These are phyloP conservation scores for Globisporangium heterothallicum DNA, from an alignment of 352 stramenopile species.

Conservation along the genomic window DNA sequence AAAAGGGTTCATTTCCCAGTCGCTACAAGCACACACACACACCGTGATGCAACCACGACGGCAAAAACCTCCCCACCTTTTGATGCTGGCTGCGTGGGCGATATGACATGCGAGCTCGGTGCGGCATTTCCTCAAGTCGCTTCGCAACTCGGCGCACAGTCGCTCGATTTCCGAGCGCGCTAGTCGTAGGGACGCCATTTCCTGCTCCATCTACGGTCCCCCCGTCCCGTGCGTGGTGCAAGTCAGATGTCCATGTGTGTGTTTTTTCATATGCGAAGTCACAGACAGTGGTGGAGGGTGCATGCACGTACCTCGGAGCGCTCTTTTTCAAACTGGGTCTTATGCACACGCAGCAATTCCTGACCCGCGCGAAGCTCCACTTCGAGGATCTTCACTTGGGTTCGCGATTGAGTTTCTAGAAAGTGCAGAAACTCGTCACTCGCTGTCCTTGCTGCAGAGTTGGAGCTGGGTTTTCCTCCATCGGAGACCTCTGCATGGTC, in stretches of 20 bases:
- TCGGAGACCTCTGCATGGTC: neutral
- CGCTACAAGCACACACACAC: neutral
- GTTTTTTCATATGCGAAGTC: no score
- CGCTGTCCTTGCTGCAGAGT: neutral
- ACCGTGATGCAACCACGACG: neutral
- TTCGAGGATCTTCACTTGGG: slow-evolving; percentile 50
- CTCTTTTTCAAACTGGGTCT: slow-evolving; percentile 48
- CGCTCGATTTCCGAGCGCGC: slow-evolving; percentile 34
- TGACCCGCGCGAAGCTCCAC: slow-evolving; percentile 53
- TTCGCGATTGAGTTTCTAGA: slow-evolving; percentile 31
- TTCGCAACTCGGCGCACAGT: slow-evolving; percentile 39
- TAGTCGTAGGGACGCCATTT: slow-evolving; percentile 37
- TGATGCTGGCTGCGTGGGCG: slow-evolving; percentile 33
- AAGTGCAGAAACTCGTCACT: slow-evolving; percentile 40
- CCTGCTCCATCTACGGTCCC: slow-evolving; percentile 57
- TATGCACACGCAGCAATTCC: slow-evolving; percentile 54
- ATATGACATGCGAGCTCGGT: slow-evolving; percentile 49
- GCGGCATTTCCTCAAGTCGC: slow-evolving; percentile 38
- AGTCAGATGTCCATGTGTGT: no score
- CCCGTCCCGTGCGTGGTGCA: no score
- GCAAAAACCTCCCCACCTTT: slow-evolving; percentile 26
- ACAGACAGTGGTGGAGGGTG: no score
- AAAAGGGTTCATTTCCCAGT: no score
- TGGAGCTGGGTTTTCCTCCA: no score
- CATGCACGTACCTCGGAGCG: slow-evolving; percentile 26